Evolutionary conservation across 345 rosid species (phyloP), one percentile per base, ranked within the genome.

Genomic region (Adansonia digitata): DNA sequence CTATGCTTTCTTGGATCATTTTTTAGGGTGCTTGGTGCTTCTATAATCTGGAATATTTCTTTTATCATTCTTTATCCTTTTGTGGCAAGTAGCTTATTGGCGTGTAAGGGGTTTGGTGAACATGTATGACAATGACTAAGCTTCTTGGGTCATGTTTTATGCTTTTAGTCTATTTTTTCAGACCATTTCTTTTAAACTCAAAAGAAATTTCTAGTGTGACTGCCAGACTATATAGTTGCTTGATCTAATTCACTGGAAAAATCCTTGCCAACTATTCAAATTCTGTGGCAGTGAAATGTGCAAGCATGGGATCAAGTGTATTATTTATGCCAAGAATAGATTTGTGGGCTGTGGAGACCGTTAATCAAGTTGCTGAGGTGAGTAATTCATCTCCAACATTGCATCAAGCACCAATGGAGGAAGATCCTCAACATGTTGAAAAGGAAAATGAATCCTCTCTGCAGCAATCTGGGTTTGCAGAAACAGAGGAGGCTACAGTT

Each of bases 241-340:
- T 5, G 43, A 13, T 42, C 34, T 57, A 55, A 22, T 51, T 72
- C 18, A 49, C 31, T 14, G 57, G 55, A 62, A 29, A 64, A 31
- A 63, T 53, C 52, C 72, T 80, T 55, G 71, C 71, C 43, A 64
- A 18, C 48, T 72, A 72, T 71, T 82, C 40, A 79, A 43, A 82
- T 78, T 76, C 76, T 60, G 69, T 82, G 83, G 81, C 89, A 95
- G 99, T 83, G 87, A 95, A 89, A 89, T 93, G 97, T 85, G 88
- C 92, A 75, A 87, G 90, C 76, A 76, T 75, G 71, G 84, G 85
- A 51, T 85, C 91, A 75, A 85, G 90, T 75, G 75, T 90, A 59
- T 77, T 95, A 39, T 95, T 88, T 84, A 87, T 93, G 97, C 98
- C 99, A 49, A 84, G 97, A 85, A 86, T 95, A 79, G 99, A 93